phyloP scores from a whole-genome alignment of 1,139 yeast genomes.

The Suhomyces chickasaworum region DNA sequence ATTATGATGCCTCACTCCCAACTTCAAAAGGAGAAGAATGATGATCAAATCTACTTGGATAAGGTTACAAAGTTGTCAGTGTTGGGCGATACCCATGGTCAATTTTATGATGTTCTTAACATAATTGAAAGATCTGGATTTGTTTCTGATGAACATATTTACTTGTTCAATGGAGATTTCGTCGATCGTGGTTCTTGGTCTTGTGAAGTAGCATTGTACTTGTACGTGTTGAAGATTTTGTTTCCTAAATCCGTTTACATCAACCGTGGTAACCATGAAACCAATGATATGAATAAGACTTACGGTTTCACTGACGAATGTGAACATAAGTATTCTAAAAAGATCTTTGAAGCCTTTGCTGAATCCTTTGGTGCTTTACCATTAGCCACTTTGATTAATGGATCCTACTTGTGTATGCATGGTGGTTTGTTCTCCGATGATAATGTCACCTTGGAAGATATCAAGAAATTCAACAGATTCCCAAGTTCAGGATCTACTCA shows the following conservation, averaged over 20 bases:
- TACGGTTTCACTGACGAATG: conserved; percentile 98
- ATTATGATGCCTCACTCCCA: conserved; percentile 46
- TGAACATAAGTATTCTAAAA: conserved; percentile 82
- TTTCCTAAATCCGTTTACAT: conserved; percentile 74
- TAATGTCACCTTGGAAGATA: conserved; percentile 68
- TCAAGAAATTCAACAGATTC: conserved; percentile 70
- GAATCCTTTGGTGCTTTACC: conserved; percentile 89
- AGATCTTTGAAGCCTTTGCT: conserved; percentile 80
- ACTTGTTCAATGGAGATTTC: conserved; percentile 93
- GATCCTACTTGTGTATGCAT: conserved; percentile 83
- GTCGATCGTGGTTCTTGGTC: conserved; percentile 99
- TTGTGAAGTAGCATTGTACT: conserved; percentile 86
- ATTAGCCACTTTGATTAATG: conserved; percentile 77
- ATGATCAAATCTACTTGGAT: conserved; percentile 26
- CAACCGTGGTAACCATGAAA: conserved; percentile 96
- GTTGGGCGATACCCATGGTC: conserved; percentile 99
- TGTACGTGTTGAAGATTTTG: conserved; percentile 75
- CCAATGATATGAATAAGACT: conserved; percentile 94
- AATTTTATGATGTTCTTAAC: conserved; percentile 84
- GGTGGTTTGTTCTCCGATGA: conserved; percentile 93
- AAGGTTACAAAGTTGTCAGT: conserved; percentile 61
- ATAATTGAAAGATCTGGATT: conserved; percentile 73
- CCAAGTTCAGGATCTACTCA: conserved; percentile 59
- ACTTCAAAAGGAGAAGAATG: conserved; percentile 24
- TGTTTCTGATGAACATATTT: conserved; percentile 68